A percentile compares a stretch with the other conserved stretches of the same genome.
Conservation (phyloP, 192 early-diverging fungal genomes). For the Geranomyces michiganensis region DNA sequence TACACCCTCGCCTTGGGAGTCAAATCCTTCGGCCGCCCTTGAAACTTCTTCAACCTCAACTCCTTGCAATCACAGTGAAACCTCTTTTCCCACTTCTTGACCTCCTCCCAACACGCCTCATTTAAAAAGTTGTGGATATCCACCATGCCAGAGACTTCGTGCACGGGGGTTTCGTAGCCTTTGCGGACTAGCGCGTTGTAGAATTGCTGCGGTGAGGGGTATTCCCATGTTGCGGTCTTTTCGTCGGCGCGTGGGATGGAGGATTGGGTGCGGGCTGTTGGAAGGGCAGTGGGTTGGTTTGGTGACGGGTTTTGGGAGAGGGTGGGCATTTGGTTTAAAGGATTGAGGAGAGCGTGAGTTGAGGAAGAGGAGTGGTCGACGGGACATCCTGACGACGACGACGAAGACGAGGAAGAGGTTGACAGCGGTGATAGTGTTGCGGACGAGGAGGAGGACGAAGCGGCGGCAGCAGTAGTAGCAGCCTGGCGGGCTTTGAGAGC, state of each 20-base stretch:
- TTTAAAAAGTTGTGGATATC: slow-evolving; percentile 98
- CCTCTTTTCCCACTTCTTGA: slow-evolving; percentile 85
- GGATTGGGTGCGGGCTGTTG: slow-evolving; percentile 79
- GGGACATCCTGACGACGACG: slow-evolving; percentile 46
- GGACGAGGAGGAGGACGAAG: too few relatives aligned
- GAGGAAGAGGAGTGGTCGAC: slow-evolving; percentile 55
- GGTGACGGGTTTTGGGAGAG: slow-evolving; percentile 68
- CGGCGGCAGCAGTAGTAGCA: too few relatives aligned
- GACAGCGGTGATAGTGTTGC: neutral
- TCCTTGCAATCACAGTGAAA: slow-evolving; percentile 56
- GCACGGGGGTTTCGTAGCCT: slow-evolving; percentile 76
- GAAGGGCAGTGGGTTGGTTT: slow-evolving; percentile 71
- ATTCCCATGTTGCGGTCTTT: slow-evolving; percentile 47
- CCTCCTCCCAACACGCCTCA: slow-evolving; percentile 93
- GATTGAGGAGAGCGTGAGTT: slow-evolving; percentile 59
- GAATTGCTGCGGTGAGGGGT: slow-evolving; percentile 69
- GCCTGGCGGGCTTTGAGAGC: too few relatives aligned
- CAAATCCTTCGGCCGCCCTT: slow-evolving; percentile 84
- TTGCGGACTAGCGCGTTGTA: slow-evolving; percentile 96
- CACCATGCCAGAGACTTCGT: slow-evolving; percentile 89
- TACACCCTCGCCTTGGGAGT: slow-evolving; percentile 73
- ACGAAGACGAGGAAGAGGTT: slow-evolving; percentile 2
- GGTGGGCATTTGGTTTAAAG: slow-evolving; percentile 90
- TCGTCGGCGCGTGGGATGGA: slow-evolving; percentile 70
- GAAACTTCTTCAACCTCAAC: slow-evolving; percentile 76